A percentile compares a stretch with the other conserved stretches of the same genome.
phyloP scores from a whole-genome alignment of 805 yeast species.

The Monosporozyma unispora region DNA sequence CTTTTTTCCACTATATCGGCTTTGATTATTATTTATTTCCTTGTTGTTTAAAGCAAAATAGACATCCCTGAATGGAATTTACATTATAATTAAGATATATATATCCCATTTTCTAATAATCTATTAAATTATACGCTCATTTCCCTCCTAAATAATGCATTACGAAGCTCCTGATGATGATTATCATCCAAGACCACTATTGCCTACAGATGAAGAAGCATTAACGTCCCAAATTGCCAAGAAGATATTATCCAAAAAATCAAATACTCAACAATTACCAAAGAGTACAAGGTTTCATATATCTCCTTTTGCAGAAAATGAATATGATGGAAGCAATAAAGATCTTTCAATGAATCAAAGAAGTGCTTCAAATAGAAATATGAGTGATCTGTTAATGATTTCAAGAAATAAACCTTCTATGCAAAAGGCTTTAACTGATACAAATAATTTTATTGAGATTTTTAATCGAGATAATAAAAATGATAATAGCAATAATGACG shows the following conservation, averaged over 20 bases:
- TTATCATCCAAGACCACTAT: slow-evolving; percentile 17
- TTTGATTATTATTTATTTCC: no score
- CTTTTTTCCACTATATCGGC: no score
- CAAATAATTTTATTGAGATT: slow-evolving; percentile 25
- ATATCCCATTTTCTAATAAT: no score
- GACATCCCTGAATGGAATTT: background rate
- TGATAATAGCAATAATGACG: background rate
- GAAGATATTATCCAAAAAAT: background rate
- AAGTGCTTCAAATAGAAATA: slow-evolving; percentile 19
- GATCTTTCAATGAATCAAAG: slow-evolving; percentile 5
- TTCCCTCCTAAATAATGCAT: background rate
- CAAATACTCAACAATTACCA: background rate
- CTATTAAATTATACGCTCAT: background rate
- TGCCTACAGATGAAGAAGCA: slow-evolving; percentile 23
- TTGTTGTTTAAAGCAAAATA: no score
- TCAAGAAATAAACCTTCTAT: slow-evolving; percentile 8
- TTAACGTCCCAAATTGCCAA: background rate
- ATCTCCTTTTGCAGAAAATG: background rate
- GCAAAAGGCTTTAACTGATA: slow-evolving; percentile 27
- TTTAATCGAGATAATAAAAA: slow-evolving; percentile 5
- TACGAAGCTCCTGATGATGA: background rate
- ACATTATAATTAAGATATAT: background rate
- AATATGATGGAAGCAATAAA: background rate
- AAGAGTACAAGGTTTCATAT: background rate
- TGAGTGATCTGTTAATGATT: slow-evolving; percentile 9